Evolutionary conservation across 345 rosid genomes (phyloP).

Genomic region (Noccaea bulbosa): DNA sequence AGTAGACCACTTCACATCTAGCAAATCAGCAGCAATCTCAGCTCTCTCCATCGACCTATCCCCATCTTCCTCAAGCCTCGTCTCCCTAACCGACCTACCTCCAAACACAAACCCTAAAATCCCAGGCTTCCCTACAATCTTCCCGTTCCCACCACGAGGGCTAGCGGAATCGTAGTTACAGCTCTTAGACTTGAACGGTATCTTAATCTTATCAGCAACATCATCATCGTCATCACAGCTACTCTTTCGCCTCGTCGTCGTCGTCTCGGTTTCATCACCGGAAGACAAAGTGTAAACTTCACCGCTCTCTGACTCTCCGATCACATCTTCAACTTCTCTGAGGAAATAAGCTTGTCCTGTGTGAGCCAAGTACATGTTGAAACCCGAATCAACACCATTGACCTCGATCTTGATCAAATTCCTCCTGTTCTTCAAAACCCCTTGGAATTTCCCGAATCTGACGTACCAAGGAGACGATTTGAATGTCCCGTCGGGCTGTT

Average conservation of each 20-base stretch:
- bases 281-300: conserved; percentile 54
- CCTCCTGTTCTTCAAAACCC: conserved; percentile 75
- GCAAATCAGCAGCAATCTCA: conserved; percentile 81
- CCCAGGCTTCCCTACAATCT: conserved; percentile 55
- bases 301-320: conserved; percentile 50
- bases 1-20: conserved; percentile 92
- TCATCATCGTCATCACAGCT: conserved; percentile 19
- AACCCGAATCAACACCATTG: conserved; percentile 68
- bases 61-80: conserved; percentile 36
- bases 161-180: conserved; percentile 49
- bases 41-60: conserved; percentile 60
- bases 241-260: not conserved
- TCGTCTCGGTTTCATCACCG: conserved; percentile 50
- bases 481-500: conserved; percentile 92
- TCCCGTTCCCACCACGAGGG: conserved; percentile 46
- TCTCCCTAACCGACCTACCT: conserved; percentile 53
- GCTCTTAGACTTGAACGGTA: conserved; percentile 56
- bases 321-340: conserved; percentile 59
- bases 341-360: conserved; percentile 93
- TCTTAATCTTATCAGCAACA: conserved; percentile 39
- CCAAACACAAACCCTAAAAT: conserved; percentile 74
- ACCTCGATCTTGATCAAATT: conserved; percentile 68
- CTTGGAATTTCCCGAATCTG: conserved; percentile 93
- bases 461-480: conserved; percentile 99
- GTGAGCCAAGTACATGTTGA: conserved; percentile 82